Conservation (phyloP, 169 alveolate genomes). For the Besnoitia besnoiti region DNA sequence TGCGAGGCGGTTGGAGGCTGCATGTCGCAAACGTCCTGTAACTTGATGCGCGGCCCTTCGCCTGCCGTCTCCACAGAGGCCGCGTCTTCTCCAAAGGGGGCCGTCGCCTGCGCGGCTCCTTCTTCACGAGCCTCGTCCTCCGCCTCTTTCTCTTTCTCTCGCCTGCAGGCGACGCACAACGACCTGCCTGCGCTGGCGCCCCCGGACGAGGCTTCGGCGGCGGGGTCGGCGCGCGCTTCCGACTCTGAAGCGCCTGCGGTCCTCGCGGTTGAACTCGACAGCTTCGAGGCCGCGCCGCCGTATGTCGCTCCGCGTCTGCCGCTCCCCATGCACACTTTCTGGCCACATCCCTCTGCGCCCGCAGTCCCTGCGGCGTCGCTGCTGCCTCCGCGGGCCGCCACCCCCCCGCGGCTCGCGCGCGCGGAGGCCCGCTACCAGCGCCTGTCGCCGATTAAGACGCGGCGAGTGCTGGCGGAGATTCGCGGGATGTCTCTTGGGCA, state of each 20-base stretch:
- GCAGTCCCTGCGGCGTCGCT: background rate
- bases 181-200: background rate
- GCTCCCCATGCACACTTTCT: background rate
- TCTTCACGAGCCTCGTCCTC: background rate
- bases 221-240: background rate
- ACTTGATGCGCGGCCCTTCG: too few relatives aligned
- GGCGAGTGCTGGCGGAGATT: slow-evolving; percentile 59
- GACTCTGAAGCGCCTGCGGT: background rate
- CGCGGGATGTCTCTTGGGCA: slow-evolving; percentile 44
- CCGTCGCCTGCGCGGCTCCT: background rate
- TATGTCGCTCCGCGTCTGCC: background rate
- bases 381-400: background rate
- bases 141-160: background rate
- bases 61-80: too few relatives aligned
- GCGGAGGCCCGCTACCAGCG: slow-evolving; percentile 51
- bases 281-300: background rate
- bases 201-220: background rate
- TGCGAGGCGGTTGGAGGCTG: too few relatives aligned
- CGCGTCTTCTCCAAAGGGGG: too few relatives aligned
- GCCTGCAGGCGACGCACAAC: background rate
- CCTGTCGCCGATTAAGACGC: slow-evolving; percentile 64
- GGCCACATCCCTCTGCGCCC: background rate
- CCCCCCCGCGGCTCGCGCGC: background rate
- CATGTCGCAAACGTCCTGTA: too few relatives aligned
- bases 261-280: background rate